Evolutionary conservation across 1,139 yeast genomes (phyloP).

Genomic region (Candida freyschussii): DNA sequence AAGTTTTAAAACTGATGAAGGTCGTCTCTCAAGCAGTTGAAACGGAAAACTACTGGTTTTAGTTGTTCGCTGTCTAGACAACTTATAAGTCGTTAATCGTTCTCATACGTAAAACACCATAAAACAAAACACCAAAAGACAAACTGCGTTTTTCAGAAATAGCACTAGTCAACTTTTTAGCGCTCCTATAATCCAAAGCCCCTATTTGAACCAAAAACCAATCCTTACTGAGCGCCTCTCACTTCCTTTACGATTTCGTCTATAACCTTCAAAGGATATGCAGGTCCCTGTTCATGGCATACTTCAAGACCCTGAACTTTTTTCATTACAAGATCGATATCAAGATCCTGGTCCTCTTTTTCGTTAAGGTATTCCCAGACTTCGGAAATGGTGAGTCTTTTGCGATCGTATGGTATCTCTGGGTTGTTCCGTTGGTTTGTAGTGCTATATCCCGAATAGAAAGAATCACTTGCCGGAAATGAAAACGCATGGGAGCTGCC

Average conservation of each 20-base stretch:
- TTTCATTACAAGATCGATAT: constrained; percentile 50
- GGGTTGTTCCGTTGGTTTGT: constrained; percentile 16
- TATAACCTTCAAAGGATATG: constrained; percentile 51
- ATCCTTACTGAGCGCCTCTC: too few species aligned
- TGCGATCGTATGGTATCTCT: constrained; percentile 24
- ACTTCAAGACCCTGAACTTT: constrained; percentile 59
- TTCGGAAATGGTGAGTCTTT: constrained; percentile 66
- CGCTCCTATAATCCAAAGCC: too few species aligned
- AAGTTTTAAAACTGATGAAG: constrained; percentile 36
- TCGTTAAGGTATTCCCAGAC: constrained; percentile 75
- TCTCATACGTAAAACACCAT: too few species aligned
- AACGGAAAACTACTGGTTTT: constrained; percentile 24
- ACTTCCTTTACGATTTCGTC: constrained; percentile 29
- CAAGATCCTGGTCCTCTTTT: constrained; percentile 49
- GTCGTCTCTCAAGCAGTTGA: constrained; percentile 24
- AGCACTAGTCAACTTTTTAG: too few species aligned
- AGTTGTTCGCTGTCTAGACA: too few species aligned
- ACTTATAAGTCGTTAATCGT: too few species aligned
- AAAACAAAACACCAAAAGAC: too few species aligned
- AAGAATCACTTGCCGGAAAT: too few species aligned
- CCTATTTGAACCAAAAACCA: too few species aligned
- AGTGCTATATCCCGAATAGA: neutral
- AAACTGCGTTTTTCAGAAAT: too few species aligned
- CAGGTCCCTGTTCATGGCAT: constrained; percentile 85
- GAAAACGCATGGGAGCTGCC: neutral